Evolutionary conservation across 73 alveolate species (phyloP), one percentile per base, ranked within the genome.

Genomic region (Paramecium caudatum): DNA sequence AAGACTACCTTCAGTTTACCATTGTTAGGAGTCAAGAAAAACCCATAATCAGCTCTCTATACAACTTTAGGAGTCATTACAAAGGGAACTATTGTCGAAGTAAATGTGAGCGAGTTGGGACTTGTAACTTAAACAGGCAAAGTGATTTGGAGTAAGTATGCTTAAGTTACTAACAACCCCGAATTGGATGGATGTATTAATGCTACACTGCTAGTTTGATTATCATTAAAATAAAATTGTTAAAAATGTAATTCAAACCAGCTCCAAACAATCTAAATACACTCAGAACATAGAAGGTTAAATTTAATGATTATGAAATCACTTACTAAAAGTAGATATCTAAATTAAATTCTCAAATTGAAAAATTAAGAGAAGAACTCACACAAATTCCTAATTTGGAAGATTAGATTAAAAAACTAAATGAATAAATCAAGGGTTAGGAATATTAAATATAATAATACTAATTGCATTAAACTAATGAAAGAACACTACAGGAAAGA

Each of bases 111-210:
- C 85, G 99, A 97, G 88, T 92, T 97, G 80, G 99, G 99, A 34
- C 86, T 97, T 3, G 99, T 97, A 49, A 97, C 99, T 49, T 96
- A 96, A 91, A 95, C 98, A 45, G 99, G 99, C 85, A 97, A 97
- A 93, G 98, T 97, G 21, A 98, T 97, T 46, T 97, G 99, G 99
- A 98, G 99, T 49, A 97, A 97, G 82, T 97, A 97, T 91, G 99
- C 99, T 13, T 96, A 97, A 91, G 99, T 97, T 62, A 96, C 98
- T 4, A 97, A 97, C 91, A 97, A 97, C 91, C 99, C 99, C 13
- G 99, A 97, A 95, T 95, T 94, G 82, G 99, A 97, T 94, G 99
- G 99, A 17, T 97, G 99, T 82, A 97, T 97, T 61, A 97, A 97
- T 93, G 99, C 99, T 33, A 98, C 97, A 21, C 90, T 97, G 70